Evolutionary conservation across 352 stramenopile species (phyloP), one percentile per base, ranked within the genome.

Genomic region (Thraustotheca clavata): DNA sequence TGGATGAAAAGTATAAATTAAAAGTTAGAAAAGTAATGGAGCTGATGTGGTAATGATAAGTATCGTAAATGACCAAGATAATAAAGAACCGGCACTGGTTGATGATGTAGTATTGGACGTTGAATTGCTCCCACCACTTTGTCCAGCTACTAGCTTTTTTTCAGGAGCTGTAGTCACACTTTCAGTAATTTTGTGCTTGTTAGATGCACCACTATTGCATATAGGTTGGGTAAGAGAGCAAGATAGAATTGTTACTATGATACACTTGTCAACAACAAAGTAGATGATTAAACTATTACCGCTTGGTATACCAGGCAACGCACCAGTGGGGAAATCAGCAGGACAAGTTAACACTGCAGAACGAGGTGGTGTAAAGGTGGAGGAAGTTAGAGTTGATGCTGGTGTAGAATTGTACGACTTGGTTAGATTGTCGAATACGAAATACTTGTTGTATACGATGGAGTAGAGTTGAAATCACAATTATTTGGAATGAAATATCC

Each of bases 401-500:
- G 72, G 73, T 0, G 81, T 91, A 0, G 71, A 83, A 2, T 75
- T 83, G 74, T 87, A 92, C 27, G 79, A 76, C 36, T 73, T 74
- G 60, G 89, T 86, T 31, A 92, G 73, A 67, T 82, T 81, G 5
- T 78, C 69, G 59, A 79, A 88, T 69, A 91, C 79, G 4, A 76
- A 76, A 39, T 87, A 87, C 14, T 74, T 62, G 12, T 61, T 79
- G 52, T 84, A 87, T 35, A 73, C 65, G 67, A 87, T 43, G 68
- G 67, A 4, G 70, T 70, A 12, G 63, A 70, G 24, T 80, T 62
- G 47, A 86, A 74, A 68, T 87, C 71, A 41, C 80, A 87, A 27
- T 83, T 60, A 31, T 86, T 72, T 26, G 80, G 77, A 27, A 74
- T 62, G 55, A 87, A 89, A 71, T 87, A 87, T 6, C 76, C 75